These are phyloP conservation scores for Mucor piriformis DNA, from an alignment of 371 early-diverging fungal species.

Conservation along the genomic window DNA sequence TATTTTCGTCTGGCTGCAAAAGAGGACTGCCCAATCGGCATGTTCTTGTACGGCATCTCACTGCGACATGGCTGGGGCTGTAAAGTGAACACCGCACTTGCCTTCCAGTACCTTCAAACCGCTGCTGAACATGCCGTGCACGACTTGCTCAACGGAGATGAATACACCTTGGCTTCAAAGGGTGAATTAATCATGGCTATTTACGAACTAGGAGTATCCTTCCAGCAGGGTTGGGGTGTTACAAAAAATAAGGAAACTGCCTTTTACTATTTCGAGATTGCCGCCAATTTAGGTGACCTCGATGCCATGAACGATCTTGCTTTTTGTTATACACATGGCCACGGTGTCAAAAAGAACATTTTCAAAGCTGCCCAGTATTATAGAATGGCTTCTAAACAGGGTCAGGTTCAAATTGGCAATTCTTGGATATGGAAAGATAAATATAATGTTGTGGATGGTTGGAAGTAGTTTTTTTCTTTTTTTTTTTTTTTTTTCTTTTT, in stretches of 20 bases:
- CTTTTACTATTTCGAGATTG: slow-evolving; percentile 86
- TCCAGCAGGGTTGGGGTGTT: slow-evolving; percentile 90
- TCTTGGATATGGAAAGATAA: slow-evolving; percentile 95
- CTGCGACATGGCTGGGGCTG: slow-evolving; percentile 85
- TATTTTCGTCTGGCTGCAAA: slow-evolving; percentile 75
- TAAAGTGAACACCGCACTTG: slow-evolving; percentile 59
- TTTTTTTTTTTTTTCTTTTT: slow-evolving; percentile 3
- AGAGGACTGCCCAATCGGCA: slow-evolving; percentile 65
- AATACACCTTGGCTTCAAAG: slow-evolving; percentile 29
- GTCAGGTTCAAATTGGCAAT: slow-evolving; percentile 80
- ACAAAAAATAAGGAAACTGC: slow-evolving; percentile 78
- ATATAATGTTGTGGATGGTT: slow-evolving; percentile 40
- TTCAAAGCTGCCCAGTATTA: slow-evolving; percentile 82
- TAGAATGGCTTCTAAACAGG: slow-evolving; percentile 81
- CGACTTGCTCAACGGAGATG: slow-evolving; percentile 43
- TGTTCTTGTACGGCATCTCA: slow-evolving; percentile 80
- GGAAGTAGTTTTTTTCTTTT: background rate
- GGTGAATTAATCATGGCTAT: slow-evolving; percentile 81
- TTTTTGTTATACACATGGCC: slow-evolving; percentile 73
- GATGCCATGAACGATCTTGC: slow-evolving; percentile 84
- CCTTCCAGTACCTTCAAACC: slow-evolving; percentile 74
- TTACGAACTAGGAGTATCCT: slow-evolving; percentile 83
- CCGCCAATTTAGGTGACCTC: slow-evolving; percentile 82
- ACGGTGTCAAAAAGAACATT: slow-evolving; percentile 80
- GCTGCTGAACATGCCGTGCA: slow-evolving; percentile 75